Evolutionary conservation across 257 asterid genomes (phyloP), one percentile per base, ranked within the genome.

Genomic region (Cinchona pubescens): DNA sequence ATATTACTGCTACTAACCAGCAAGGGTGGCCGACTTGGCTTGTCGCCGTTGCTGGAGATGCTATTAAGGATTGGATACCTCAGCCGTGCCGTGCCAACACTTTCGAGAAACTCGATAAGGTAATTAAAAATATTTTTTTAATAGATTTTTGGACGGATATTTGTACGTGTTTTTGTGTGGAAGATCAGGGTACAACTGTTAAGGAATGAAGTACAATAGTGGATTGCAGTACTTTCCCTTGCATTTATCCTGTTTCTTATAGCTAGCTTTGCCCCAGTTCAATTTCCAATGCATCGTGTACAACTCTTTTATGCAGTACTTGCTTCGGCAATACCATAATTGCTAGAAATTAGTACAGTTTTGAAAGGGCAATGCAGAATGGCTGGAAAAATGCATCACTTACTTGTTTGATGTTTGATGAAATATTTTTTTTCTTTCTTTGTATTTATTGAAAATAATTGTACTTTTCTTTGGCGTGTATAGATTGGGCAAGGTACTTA

Each of bases 401-500:
- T 25, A 43, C 67, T 16, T 56, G 59, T 63, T 3, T 53, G 34
- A 18, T 27, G 55, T 23, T 42, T 43, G 19, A 63, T 69, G 30
- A 19, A 5, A 42, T 51, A 15, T 18, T 45, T 7, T 58, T 46
- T 45, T 66, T 18, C 37, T 7, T 58, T 46, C 37, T 66, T 30
- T 49, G 55, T 35, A 3, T 53, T 5, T 63, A 27, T 63, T 48
- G 42, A 67, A 67, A 58, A 12, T 46, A 45, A 30, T 55, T 46
- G 6, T 74, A 63, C 45, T 58, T 58, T 27, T 67, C 45, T 81
- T 40, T 51, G 67, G 68, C 19, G 75, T 69, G 75, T 40, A 69
- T 81, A 91, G 97, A 90, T 92, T 83, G 97, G 97, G 87, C 98
- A 94, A 79, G 96, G 98, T 66, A 94, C 97, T 2, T 93, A 91